These are phyloP conservation scores for Termitomyces sp. DNA, from an alignment of 768 basidiomycete genomes.

Conservation along the genomic window DNA sequence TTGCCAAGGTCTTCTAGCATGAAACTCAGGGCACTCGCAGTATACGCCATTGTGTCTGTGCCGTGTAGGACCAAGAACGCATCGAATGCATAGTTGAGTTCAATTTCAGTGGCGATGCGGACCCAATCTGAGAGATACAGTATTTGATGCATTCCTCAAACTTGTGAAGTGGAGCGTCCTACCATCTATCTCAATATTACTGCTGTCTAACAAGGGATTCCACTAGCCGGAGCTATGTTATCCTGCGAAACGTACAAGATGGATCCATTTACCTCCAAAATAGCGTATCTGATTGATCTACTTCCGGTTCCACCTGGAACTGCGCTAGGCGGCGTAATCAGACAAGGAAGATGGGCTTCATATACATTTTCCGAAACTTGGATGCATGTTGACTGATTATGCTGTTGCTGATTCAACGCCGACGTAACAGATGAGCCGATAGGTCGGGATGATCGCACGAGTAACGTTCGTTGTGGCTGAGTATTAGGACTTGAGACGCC, in stretches of 20 bases:
- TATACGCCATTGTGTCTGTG: constrained; percentile 89
- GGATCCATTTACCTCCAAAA: constrained; percentile 57
- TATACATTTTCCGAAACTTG: constrained; percentile 60
- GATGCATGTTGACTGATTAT: constrained; percentile 32
- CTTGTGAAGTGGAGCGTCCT: constrained; percentile 2
- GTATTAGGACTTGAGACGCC: constrained; percentile 15
- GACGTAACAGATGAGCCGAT: constrained; percentile 43
- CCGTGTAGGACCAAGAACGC: constrained; percentile 90
- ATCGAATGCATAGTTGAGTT: constrained; percentile 89
- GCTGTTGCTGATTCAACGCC: constrained; percentile 19
- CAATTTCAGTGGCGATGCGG: constrained; percentile 85
- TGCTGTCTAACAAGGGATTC: constrained; percentile 83
- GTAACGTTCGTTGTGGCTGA: constrained; percentile 34
- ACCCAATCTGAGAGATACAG: constrained; percentile 67
- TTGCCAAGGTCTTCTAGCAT: constrained; percentile 90
- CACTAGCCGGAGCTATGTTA: constrained; percentile 44
- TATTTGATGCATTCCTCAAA: constrained; percentile 1
- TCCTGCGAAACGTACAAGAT: constrained; percentile 2
- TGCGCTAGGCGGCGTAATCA: constrained; percentile 72
- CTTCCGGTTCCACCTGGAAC: constrained; percentile 53
- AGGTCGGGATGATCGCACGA: constrained; percentile 66
- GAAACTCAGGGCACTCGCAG: constrained; percentile 85
- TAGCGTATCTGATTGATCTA: constrained; percentile 80
- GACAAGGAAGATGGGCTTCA: constrained; percentile 65
- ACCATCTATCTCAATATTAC: constrained; percentile 84